These are phyloP conservation scores for Podila epigama DNA, from an alignment of 192 early-diverging fungal species.

Conservation along the genomic window DNA sequence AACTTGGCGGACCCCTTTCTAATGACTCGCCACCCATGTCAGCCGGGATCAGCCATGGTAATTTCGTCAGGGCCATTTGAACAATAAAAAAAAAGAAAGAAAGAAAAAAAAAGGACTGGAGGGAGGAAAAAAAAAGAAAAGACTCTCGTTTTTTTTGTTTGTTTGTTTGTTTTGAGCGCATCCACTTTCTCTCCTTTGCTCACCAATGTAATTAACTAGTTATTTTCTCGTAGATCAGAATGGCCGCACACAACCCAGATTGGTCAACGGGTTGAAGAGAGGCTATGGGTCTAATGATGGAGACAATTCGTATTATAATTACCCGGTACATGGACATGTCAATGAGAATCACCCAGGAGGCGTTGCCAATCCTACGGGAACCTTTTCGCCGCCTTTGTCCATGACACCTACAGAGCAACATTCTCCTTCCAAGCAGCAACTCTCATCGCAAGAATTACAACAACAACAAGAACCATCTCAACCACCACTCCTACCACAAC, in stretches of 20 bases:
- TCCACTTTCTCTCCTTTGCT: background rate
- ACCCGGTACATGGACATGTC: background rate
- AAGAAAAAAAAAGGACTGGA: too few species aligned
- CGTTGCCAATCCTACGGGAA: slow-evolving; percentile 14
- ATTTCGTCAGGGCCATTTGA: background rate
- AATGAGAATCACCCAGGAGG: background rate
- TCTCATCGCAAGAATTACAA: slow-evolving; percentile 13
- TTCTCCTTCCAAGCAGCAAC: slow-evolving; percentile 20
- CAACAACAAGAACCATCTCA: slow-evolving; percentile 19
- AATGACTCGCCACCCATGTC: slow-evolving; percentile 36
- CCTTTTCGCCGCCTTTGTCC: slow-evolving; percentile 35
- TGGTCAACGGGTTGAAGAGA: background rate
- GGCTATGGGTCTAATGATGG: slow-evolving; percentile 1
- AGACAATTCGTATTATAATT: background rate
- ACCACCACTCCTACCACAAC: slow-evolving; percentile 14
- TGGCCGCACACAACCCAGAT: slow-evolving; percentile 1
- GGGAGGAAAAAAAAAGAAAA: too few species aligned
- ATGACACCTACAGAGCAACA: slow-evolving; percentile 31
- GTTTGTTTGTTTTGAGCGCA: too few species aligned
- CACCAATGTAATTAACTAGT: background rate
- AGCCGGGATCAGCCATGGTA: slow-evolving; percentile 20
- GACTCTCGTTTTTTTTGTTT: too few species aligned
- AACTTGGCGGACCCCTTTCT: slow-evolving; percentile 31
- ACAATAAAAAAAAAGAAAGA: too few species aligned
- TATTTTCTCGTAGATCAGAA: slow-evolving; percentile 1